Percentiles rank a stretch among this genome's conserved stretches.
These are phyloP conservation scores for Picea mariana DNA, from an alignment of 83 land plant species.

Conservation along the genomic window DNA sequence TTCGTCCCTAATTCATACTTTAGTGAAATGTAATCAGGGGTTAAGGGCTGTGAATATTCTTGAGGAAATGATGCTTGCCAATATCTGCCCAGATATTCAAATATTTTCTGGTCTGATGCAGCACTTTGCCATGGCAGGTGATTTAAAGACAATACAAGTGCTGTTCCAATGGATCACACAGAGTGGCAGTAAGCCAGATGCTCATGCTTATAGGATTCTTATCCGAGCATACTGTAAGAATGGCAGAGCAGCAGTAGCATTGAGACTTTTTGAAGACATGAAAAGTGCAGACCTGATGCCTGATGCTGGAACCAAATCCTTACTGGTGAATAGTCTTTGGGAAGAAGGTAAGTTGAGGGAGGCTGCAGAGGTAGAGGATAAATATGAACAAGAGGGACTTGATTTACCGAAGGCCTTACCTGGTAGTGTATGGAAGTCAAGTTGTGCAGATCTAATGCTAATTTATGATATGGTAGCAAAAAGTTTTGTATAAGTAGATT, in stretches of 20 bases:
- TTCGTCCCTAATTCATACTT: constrained; percentile 57
- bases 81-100: constrained; percentile 50
- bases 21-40: constrained; percentile 40
- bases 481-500: constrained; percentile 21
- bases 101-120: constrained; percentile 63
- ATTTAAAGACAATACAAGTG: constrained; percentile 48
- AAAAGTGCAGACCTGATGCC: constrained; percentile 32
- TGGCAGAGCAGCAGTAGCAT: constrained; percentile 56
- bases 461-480: constrained; percentile 37
- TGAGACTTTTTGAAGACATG: constrained; percentile 69
- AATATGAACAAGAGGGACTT: constrained; percentile 31
- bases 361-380: constrained; percentile 65
- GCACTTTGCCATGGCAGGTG: constrained; percentile 52
- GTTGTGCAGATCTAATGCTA: constrained; percentile 39
- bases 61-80: constrained; percentile 61
- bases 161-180: constrained; percentile 50
- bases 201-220: constrained; percentile 47
- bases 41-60: constrained; percentile 41
- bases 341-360: constrained; percentile 63
- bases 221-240: constrained; percentile 56
- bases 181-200: constrained; percentile 55
- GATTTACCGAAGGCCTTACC: constrained; percentile 40
- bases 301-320: constrained; percentile 45
- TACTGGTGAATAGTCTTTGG: constrained; percentile 72
- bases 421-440: constrained; percentile 63